Evolutionary conservation across 306 rosid species (phyloP).

Genomic region (Castanea mollissima): DNA sequence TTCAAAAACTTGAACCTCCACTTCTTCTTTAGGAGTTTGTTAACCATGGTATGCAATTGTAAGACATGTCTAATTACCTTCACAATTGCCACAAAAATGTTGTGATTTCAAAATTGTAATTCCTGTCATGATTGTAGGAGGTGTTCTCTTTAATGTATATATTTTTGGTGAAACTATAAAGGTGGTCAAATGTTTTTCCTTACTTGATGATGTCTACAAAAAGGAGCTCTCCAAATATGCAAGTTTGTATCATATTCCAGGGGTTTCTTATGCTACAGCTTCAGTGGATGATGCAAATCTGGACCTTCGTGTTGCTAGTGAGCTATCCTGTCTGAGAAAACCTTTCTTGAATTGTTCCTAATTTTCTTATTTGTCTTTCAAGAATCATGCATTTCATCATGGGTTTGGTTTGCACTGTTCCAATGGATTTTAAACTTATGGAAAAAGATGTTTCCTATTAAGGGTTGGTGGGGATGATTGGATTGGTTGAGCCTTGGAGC

Average conservation of each 20-base stretch:
- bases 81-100: neutral
- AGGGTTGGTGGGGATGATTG: neutral
- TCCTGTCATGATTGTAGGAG: slow-evolving; percentile 49
- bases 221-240: slow-evolving; percentile 65
- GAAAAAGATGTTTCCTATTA: neutral
- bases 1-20: slow-evolving; percentile 84
- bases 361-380: neutral
- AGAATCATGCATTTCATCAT: neutral
- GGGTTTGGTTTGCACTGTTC: neutral
- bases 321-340: slow-evolving; percentile 22
- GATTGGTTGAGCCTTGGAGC: neutral
- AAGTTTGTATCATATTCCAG: slow-evolving; percentile 69
- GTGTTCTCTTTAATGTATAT: slow-evolving; percentile 88
- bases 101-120: slow-evolving; percentile 11
- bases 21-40: slow-evolving; percentile 87
- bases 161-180: slow-evolving; percentile 89
- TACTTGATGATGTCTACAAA: slow-evolving; percentile 63
- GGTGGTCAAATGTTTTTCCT: slow-evolving; percentile 84
- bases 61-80: slow-evolving; percentile 6
- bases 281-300: slow-evolving; percentile 62
- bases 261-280: slow-evolving; percentile 92
- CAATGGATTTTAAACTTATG: neutral
- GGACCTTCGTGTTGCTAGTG: slow-evolving; percentile 53
- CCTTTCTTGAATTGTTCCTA: neutral
- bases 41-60: slow-evolving; percentile 65